These are phyloP conservation scores for Nepenthes gracilis DNA, from an alignment of 148 eudicot species.

Conservation along the genomic window DNA sequence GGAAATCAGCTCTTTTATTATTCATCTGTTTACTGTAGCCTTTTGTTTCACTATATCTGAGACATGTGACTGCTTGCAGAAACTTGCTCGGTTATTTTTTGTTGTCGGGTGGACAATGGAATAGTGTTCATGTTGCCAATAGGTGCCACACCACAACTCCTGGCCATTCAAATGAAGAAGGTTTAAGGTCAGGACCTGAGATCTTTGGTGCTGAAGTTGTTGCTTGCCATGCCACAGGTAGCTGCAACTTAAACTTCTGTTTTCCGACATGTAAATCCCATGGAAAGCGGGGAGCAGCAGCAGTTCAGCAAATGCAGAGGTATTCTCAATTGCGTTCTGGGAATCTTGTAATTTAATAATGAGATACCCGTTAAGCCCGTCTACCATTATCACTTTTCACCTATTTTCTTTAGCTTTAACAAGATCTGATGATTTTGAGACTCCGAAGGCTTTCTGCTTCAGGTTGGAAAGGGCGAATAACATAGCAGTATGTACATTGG, in stretches of 20 bases:
- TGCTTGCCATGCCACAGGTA: slow-evolving; percentile 50
- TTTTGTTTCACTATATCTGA: neutral
- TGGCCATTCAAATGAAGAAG: slow-evolving; percentile 32
- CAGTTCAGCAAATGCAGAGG: slow-evolving; percentile 55
- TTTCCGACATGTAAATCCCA: slow-evolving; percentile 51
- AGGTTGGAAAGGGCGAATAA: no score
- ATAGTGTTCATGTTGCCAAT: slow-evolving; percentile 34
- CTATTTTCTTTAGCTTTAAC: no score
- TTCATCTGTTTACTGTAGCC: neutral
- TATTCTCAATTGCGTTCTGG: neutral
- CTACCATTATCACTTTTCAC: no score
- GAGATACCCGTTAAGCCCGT: no score
- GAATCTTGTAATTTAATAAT: no score
- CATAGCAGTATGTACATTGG: no score
- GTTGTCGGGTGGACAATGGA: slow-evolving; percentile 45
- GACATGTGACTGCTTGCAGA: slow-evolving; percentile 29
- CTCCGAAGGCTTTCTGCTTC: no score
- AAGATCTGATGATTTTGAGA: no score
- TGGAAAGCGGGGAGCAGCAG: slow-evolving; percentile 15
- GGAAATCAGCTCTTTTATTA: no score
- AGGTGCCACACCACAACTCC: slow-evolving; percentile 32
- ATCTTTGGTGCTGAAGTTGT: slow-evolving; percentile 69
- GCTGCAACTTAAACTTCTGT: slow-evolving; percentile 17
- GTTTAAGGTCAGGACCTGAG: slow-evolving; percentile 52
- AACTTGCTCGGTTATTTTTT: slow-evolving; percentile 70